Base-by-base conservation (phyloP, 1,284 basidiomycete species). In the Phaffia rhodozyma region DNA sequence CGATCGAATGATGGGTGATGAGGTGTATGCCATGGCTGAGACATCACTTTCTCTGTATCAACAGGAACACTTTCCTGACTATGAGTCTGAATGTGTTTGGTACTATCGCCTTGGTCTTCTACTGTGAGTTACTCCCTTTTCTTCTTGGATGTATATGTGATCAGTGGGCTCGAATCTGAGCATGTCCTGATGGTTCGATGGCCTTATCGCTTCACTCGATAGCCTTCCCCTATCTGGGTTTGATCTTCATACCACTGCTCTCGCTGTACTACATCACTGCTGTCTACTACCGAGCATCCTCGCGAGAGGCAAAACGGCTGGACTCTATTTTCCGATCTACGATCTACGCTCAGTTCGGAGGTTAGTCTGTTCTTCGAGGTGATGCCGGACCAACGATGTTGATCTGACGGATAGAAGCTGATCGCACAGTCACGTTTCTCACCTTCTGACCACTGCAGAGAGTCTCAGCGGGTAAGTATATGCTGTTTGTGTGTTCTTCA, bases 261-360 rank as follows among this genome's bases (percentile, higher is more conserved):
- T 6, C 68, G 6, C 67, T 72, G 56, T 71, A 71, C 58, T 61
- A 57, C 52, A 25, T 54, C 4, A 30, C 59, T 20, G 67, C 70
- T 0, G 52, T 60, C 5, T 72, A 71, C 61, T 75, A 74, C 64
- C 66, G 71, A 2, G 63, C 69, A 9, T 71, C 72, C 0, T 71
- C 70, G 1, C 66, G 73, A 7, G 73, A 75, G 58, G 61, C 72
- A 57, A 73, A 74, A 57, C 67, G 74, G 7, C 65, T 75, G 23
- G 71, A 73, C 55, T 71, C 70, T 0, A 68, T 71, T 34, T 55
- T 67, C 1, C 67, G 73, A 54, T 70, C 69, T 16, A 67, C 68
- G 34, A 70, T 75, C 56, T 74, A 74, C 58, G 70, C 65, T 34
- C 68, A 67, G 4, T 74, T 73, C 50, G 72, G 70, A 21, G 64